Conservation (phyloP, 2,329 filamentous ascomycete species). For the Tolypocladium paradoxum region DNA sequence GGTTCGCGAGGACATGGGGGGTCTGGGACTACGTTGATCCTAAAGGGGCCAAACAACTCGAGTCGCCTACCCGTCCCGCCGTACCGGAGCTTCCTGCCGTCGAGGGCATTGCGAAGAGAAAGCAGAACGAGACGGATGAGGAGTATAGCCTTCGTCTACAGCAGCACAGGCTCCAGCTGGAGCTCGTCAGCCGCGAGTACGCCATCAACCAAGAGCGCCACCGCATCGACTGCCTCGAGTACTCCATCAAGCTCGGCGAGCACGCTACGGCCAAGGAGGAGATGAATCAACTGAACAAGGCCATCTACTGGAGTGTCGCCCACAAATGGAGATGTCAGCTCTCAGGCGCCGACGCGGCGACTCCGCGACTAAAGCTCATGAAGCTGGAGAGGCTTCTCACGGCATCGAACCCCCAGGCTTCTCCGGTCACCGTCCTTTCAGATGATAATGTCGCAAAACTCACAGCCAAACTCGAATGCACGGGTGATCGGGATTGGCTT, state of each 20-base stretch:
- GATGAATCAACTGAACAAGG: constrained; percentile 3
- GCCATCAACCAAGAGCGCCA: constrained; percentile 4
- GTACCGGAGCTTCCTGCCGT: constrained; percentile 2
- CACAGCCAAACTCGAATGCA: too few relatives aligned
- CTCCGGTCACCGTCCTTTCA: too few relatives aligned
- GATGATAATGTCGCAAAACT: too few relatives aligned
- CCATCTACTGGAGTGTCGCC: constrained; percentile 4
- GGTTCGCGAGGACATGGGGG: constrained; percentile 1
- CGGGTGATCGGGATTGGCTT: too few relatives aligned
- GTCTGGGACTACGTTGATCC: constrained; percentile 8
- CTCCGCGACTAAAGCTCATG: constrained; percentile 5
- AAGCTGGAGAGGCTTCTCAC: constrained; percentile 1
- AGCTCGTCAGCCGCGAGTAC: constrained; percentile 3
- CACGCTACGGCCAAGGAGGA: constrained; percentile 1
- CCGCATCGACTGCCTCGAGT: constrained; percentile 4
- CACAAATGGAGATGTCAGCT: constrained; percentile 4
- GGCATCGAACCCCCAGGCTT: background rate
- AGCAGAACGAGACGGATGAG: constrained; percentile 2
- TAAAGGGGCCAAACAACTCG: background rate
- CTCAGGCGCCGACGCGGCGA: constrained; percentile 2
- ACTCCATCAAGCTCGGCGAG: constrained; percentile 1
- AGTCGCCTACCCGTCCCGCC: background rate
- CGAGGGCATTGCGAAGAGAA: background rate
- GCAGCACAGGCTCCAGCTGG: constrained; percentile 1
- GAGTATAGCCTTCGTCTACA: constrained; percentile 2